phyloP scores from a whole-genome alignment of 257 asterid species.

The Anisodus acutangulus region DNA sequence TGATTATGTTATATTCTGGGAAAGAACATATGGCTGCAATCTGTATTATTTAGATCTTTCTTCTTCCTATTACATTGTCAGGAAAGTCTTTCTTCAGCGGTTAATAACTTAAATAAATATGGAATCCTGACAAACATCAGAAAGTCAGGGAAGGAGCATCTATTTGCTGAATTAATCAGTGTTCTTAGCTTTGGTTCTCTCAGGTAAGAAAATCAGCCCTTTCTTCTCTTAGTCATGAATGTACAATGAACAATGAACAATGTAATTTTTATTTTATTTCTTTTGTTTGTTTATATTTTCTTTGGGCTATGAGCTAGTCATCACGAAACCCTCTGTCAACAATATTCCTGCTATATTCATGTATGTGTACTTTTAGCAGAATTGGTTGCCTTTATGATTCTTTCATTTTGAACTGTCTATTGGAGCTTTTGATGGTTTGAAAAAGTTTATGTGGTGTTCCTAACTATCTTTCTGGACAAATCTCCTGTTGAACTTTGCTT shows the following conservation, averaged over 20 bases:
- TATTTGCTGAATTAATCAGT: conserved; percentile 74
- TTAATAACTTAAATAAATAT: conserved; percentile 62
- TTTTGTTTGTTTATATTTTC: neutral
- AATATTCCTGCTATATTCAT: conserved; percentile 10
- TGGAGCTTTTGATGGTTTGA: neutral
- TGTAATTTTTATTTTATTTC: conserved; percentile 8
- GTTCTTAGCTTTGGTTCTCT: conserved; percentile 74
- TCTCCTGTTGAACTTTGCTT: neutral
- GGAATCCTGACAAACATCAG: conserved; percentile 65
- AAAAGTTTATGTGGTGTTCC: neutral
- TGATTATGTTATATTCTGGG: neutral
- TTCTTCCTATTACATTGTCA: conserved; percentile 40
- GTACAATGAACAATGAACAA: conserved; percentile 8
- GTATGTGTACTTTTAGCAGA: conserved; percentile 18
- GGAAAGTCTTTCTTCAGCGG: conserved; percentile 65
- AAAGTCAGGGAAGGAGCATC: conserved; percentile 88
- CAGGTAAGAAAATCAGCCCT: conserved; percentile 53
- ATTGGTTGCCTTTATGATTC: neutral
- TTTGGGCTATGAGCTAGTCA: neutral
- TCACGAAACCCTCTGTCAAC: neutral
- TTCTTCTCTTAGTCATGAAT: conserved; percentile 9
- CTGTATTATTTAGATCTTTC: conserved; percentile 9
- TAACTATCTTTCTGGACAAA: neutral
- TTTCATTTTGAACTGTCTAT: neutral
- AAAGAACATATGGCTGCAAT: conserved; percentile 17